Evolutionary conservation across 1,139 yeast genomes (phyloP), one percentile per base, ranked within the genome.

Genomic region (Cylindricascospora bacillispora): DNA sequence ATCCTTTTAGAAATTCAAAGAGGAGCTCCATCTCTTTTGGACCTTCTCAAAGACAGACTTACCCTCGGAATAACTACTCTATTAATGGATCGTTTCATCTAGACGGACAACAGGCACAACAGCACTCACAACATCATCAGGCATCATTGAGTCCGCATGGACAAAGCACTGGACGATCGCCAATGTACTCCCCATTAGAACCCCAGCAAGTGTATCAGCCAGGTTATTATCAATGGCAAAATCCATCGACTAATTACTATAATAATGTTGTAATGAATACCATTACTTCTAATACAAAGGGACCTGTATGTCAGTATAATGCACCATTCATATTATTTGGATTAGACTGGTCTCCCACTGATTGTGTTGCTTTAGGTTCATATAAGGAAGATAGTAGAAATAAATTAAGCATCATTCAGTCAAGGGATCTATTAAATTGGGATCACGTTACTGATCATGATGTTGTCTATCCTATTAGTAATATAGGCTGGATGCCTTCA

Each of bases 401-500:
- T 35, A 44, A 47, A 26, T 28, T 52, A 18, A 50, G 47, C 34
- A 35, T 51, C 6, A 39, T 52, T 13, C 38, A 43, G 26, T 43
- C 55, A 2, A 29, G 34, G 4, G 68, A 63, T 31, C 66, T 71
- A 11, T 62, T 64, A 42, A 63, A 64, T 34, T 70, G 75, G 52
- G 59, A 58, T 29, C 58, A 57, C 30, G 64, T 60, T 2, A 61
- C 69, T 5, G 77, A 71, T 38, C 49, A 57, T n/a, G 51, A 55
- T 16, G 64, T 70, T 5, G 72, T 68, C 34, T 76, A 72, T 43
- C 83, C 85, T 0, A 62, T 73, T 2, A 73, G 82, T 1, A 61
- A 65, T 32, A 52, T 75, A 19, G 77, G 73, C 51, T 75, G 85
- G 82, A 76, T 73, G 44, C 82, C 83, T 6, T 36, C 43, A 25